Conservation (phyloP, 352 stramenopile species). For the Phytophthora palmivora region DNA sequence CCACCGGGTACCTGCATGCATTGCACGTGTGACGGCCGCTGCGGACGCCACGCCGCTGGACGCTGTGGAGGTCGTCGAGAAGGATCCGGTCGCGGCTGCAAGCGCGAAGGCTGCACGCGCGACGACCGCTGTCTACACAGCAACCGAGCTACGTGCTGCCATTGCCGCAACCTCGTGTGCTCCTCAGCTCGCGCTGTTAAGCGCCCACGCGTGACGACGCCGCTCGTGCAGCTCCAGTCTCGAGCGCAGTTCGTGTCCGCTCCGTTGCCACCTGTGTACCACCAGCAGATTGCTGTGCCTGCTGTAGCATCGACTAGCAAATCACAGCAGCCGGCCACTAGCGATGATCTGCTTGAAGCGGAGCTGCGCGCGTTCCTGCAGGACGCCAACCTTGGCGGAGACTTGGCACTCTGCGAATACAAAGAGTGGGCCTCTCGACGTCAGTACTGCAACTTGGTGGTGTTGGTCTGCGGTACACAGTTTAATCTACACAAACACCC, state of each 20-base stretch:
- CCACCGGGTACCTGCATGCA: slow-evolving; percentile 77
- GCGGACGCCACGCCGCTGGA: slow-evolving; percentile 59
- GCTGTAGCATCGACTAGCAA: slow-evolving; percentile 11
- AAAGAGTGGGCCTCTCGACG: slow-evolving; percentile 51
- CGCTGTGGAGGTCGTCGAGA: slow-evolving; percentile 69
- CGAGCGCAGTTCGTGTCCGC: slow-evolving; percentile 5
- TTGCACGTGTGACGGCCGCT: slow-evolving; percentile 82
- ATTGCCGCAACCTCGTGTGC: slow-evolving; percentile 83
- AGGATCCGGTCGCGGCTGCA: slow-evolving; percentile 70
- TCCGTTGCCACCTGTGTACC: slow-evolving; percentile 4
- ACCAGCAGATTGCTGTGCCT: slow-evolving; percentile 9
- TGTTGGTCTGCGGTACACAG: slow-evolving; percentile 62
- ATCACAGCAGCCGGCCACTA: slow-evolving; percentile 1
- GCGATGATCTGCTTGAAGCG: slow-evolving; percentile 31
- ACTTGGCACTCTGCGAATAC: slow-evolving; percentile 64
- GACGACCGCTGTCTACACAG: slow-evolving; percentile 76
- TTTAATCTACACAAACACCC: slow-evolving; percentile 82
- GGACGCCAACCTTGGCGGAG: slow-evolving; percentile 36
- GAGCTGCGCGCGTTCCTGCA: slow-evolving; percentile 43
- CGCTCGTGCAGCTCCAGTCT: slow-evolving; percentile 6
- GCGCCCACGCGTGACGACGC: slow-evolving; percentile 30
- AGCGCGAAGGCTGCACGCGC: slow-evolving; percentile 60
- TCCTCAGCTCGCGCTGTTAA: slow-evolving; percentile 52
- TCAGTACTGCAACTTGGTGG: slow-evolving; percentile 63
- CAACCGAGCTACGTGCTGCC: slow-evolving; percentile 77